These are phyloP conservation scores for Batrachochytrium dendrobatidis DNA, from an alignment of 371 early-diverging fungal species.

Conservation along the genomic window DNA sequence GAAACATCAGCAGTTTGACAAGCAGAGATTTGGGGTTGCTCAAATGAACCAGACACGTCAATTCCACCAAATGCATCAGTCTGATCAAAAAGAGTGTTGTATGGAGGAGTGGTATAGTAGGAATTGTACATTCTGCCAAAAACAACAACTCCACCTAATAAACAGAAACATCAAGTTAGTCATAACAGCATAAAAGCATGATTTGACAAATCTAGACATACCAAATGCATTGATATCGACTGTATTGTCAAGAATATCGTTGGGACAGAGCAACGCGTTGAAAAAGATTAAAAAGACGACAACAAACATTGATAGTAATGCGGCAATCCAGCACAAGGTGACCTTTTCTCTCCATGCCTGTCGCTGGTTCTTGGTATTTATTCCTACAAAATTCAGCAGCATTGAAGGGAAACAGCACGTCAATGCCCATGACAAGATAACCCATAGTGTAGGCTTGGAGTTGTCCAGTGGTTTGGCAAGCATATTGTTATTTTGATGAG, in stretches of 20 bases:
- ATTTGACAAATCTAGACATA: not conserved
- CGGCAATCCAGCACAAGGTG: not conserved
- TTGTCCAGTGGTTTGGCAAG: constrained; percentile 1
- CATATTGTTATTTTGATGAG: not conserved
- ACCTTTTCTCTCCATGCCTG: too few relatives aligned
- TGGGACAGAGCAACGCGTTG: too few relatives aligned
- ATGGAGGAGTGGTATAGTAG: not conserved
- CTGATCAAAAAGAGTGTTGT: constrained; percentile 1
- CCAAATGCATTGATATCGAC: too few relatives aligned
- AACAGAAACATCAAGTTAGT: not conserved
- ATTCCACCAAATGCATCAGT: not conserved
- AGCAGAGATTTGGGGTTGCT: not conserved
- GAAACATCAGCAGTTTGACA: not conserved
- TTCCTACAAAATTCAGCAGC: too few relatives aligned
- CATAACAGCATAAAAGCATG: not conserved
- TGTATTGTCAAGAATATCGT: too few relatives aligned
- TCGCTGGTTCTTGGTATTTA: too few relatives aligned
- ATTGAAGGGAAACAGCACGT: too few relatives aligned
- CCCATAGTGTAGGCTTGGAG: not conserved
- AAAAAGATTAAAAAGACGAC: too few relatives aligned
- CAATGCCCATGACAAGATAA: too few relatives aligned
- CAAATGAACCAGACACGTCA: constrained; percentile 1
- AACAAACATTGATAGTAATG: too few relatives aligned
- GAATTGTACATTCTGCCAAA: not conserved
- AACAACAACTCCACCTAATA: not conserved